Evolutionary conservation across 371 early-diverging fungal genomes (phyloP).

Genomic region (Mortierella sp.): DNA sequence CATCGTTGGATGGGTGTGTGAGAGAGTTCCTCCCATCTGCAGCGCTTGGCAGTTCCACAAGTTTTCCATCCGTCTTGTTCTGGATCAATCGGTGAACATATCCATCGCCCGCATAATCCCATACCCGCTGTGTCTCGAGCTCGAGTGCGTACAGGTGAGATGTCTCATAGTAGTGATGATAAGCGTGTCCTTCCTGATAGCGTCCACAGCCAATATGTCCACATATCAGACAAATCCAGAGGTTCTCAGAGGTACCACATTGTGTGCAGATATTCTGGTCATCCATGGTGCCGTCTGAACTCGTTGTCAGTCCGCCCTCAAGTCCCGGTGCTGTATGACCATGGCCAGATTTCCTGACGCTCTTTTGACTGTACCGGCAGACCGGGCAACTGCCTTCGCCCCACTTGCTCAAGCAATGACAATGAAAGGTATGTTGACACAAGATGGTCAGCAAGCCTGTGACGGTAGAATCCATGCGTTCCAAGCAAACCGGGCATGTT

Average conservation of each 20-base stretch:
- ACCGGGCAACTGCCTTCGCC: conserved; percentile 92
- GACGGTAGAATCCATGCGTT: conserved; percentile 85
- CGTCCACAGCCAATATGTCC: conserved; percentile 90
- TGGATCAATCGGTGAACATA: conserved; percentile 94
- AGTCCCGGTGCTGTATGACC: not conserved
- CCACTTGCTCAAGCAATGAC: conserved; percentile 90
- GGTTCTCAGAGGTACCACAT: conserved; percentile 77
- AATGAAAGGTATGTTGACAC: conserved; percentile 96
- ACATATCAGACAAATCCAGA: conserved; percentile 97
- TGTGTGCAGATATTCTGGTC: conserved; percentile 71
- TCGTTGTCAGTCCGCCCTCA: conserved; percentile 11
- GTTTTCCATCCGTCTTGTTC: conserved; percentile 87
- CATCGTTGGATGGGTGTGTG: conserved; percentile 23
- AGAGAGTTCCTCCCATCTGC: conserved; percentile 22
- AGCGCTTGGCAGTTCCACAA: conserved; percentile 87
- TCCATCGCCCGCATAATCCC: conserved; percentile 97
- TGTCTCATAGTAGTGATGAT: conserved; percentile 83
- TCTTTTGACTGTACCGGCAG: conserved; percentile 81
- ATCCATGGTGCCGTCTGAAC: conserved; percentile 43
- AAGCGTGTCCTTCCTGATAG: conserved; percentile 86
- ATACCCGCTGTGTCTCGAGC: conserved; percentile 93
- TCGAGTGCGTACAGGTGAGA: conserved; percentile 89
- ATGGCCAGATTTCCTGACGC: conserved; percentile 3
- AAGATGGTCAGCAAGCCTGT: conserved; percentile 89
- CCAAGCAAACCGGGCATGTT: conserved; percentile 94